phyloP scores from a whole-genome alignment of 2,329 filamentous ascomycete species.

The Sporothrix sp. region DNA sequence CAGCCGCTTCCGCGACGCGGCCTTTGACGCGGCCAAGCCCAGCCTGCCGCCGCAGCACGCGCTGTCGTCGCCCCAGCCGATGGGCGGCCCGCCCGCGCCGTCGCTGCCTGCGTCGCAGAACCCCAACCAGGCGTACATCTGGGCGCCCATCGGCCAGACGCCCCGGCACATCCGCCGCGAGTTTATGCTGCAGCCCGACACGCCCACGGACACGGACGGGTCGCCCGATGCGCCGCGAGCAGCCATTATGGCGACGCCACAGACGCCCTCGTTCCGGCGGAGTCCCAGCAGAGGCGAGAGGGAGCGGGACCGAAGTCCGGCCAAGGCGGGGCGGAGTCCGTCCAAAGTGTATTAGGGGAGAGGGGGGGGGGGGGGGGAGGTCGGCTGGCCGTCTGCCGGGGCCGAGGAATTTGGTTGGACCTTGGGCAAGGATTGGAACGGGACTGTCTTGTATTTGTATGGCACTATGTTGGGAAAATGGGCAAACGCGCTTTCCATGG shows the following conservation, averaged over 20 bases:
- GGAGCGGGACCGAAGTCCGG: slow-evolving; percentile 38
- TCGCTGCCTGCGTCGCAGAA: slow-evolving; percentile 23
- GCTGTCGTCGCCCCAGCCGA: slow-evolving; percentile 22
- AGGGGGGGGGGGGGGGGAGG: too few relatives aligned
- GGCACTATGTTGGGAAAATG: too few relatives aligned
- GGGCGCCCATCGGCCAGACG: slow-evolving; percentile 39
- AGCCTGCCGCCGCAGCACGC: slow-evolving; percentile 16
- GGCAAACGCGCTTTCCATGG: too few relatives aligned
- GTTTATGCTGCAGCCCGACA: slow-evolving; percentile 32
- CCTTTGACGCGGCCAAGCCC: slow-evolving; percentile 13
- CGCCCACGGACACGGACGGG: slow-evolving; percentile 43
- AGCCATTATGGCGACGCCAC: slow-evolving; percentile 33
- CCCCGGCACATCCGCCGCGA: slow-evolving; percentile 36
- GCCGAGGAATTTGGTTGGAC: too few relatives aligned
- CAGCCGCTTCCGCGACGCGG: slow-evolving; percentile 27
- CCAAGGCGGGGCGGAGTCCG: slow-evolving; percentile 34
- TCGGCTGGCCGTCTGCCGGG: too few relatives aligned
- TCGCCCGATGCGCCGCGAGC: slow-evolving; percentile 34
- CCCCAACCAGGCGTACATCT: slow-evolving; percentile 36
- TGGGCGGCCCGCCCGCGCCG: slow-evolving; percentile 8
- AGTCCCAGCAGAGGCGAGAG: slow-evolving; percentile 43
- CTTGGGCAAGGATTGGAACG: too few relatives aligned
- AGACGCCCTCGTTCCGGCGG: slow-evolving; percentile 37
- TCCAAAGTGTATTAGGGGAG: slow-evolving; percentile 28
- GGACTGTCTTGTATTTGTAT: too few relatives aligned